Evolutionary conservation across 106 monocot species (phyloP).

Genomic region (Dendrobium nobile): DNA sequence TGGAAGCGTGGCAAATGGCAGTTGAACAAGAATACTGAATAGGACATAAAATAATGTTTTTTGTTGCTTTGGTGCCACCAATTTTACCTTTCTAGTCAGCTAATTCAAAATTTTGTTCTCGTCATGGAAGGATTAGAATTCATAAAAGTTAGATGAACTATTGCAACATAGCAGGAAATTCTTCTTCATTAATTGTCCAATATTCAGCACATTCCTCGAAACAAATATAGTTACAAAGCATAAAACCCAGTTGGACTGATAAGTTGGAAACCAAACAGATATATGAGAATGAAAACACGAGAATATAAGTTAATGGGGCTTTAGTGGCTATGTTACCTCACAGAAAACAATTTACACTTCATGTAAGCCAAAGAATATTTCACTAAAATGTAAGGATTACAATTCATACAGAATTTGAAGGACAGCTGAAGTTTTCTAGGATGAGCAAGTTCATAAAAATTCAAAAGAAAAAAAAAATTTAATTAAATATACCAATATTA

Average conservation of each 20-base stretch:
- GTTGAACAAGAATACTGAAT: background rate
- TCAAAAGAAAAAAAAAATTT: too few species aligned
- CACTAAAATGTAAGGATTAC: background rate
- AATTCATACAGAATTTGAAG: background rate
- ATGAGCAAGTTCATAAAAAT: background rate
- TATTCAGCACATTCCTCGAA: background rate
- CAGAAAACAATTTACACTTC: background rate
- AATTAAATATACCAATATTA: background rate
- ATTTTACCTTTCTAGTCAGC: background rate
- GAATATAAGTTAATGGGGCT: background rate
- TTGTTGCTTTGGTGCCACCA: background rate
- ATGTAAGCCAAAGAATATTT: background rate
- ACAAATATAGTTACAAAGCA: background rate
- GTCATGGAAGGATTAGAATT: background rate
- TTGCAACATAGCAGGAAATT: background rate
- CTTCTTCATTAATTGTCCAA: background rate
- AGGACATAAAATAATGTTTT: background rate
- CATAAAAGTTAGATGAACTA: background rate
- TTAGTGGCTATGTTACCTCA: background rate
- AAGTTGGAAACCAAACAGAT: background rate
- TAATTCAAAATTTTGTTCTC: background rate
- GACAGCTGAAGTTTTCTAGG: background rate
- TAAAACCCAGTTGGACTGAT: background rate
- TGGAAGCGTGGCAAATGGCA: background rate
- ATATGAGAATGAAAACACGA: background rate